Percentiles rank a stretch among this genome's conserved stretches.
Conservation (phyloP, 371 early-diverging fungal species). For the Mortierella polycephala region DNA sequence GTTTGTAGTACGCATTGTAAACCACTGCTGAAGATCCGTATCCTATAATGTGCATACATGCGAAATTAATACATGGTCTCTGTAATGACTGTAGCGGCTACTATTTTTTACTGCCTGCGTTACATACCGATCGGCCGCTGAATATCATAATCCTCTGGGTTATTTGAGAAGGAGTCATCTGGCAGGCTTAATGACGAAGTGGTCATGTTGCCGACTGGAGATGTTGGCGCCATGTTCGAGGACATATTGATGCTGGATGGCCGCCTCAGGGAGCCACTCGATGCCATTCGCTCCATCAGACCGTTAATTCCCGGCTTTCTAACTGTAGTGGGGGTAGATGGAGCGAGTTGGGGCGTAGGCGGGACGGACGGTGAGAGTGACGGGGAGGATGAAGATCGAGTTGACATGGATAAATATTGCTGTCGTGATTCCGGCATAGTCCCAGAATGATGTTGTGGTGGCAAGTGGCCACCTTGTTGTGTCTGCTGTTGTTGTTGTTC, state of each 20-base stretch:
- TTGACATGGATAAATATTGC: background rate
- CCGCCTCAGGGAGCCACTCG: constrained; percentile 28
- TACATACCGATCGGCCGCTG: constrained; percentile 50
- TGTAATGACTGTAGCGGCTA: background rate
- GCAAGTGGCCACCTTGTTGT: background rate
- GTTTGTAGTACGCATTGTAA: constrained; percentile 82
- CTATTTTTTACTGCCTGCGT: background rate
- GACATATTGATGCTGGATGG: constrained; percentile 21
- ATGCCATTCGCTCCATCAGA: constrained; percentile 34
- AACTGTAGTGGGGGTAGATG: constrained; percentile 1
- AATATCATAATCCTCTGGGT: constrained; percentile 57
- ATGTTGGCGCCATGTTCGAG: constrained; percentile 15
- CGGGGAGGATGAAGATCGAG: background rate
- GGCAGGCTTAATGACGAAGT: constrained; percentile 20
- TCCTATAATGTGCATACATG: constrained; percentile 60
- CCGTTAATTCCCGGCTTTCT: constrained; percentile 16
- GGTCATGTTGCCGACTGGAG: constrained; percentile 31
- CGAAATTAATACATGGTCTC: background rate
- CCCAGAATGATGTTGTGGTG: background rate
- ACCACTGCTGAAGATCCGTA: constrained; percentile 93
- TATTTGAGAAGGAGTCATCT: constrained; percentile 53
- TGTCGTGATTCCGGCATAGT: background rate
- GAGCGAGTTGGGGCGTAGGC: constrained; percentile 6
- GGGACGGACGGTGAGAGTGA: constrained; percentile 7
- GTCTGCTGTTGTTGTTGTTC: background rate